A percentile compares a stretch with the other conserved stretches of the same genome.
Evolutionary conservation across 2,329 filamentous ascomycete genomes (phyloP).

Genomic region (Westerdykella aurantiaca): DNA sequence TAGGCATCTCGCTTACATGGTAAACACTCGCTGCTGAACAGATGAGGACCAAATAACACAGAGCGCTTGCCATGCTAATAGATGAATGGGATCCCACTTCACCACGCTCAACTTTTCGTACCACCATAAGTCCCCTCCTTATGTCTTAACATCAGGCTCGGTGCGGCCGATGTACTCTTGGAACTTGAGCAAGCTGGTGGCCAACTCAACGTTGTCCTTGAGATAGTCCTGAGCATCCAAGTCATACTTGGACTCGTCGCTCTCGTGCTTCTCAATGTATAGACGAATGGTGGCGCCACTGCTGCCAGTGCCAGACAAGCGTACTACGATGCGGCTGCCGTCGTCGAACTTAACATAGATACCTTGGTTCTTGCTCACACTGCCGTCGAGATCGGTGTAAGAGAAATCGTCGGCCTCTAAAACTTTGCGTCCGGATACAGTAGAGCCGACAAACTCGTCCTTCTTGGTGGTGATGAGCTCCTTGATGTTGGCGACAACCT

Average conservation of each 20-base stretch:
- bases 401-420: conserved; percentile 91
- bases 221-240: conserved; percentile 90
- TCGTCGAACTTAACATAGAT: conserved; percentile 92
- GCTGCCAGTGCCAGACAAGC: conserved; percentile 89
- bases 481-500: conserved; percentile 76
- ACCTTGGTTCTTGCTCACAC: conserved; percentile 91
- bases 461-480: conserved; percentile 66
- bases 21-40: too few relatives aligned
- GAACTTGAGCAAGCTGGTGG: conserved; percentile 80
- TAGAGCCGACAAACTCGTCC: conserved; percentile 75
- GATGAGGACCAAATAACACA: too few relatives aligned
- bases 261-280: conserved; percentile 94
- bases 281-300: conserved; percentile 93
- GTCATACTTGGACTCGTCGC: conserved; percentile 69
- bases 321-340: conserved; percentile 89
- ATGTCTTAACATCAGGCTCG: conserved; percentile 96
- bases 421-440: conserved; percentile 75
- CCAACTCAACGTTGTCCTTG: conserved; percentile 79
- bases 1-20: too few relatives aligned
- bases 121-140: conserved; percentile 25
- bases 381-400: conserved; percentile 97
- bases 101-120: too few relatives aligned
- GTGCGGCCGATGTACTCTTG: conserved; percentile 89
- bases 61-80: too few relatives aligned
- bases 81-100: too few relatives aligned